These are phyloP conservation scores for Trametes villosa DNA, from an alignment of 768 basidiomycete species.

Conservation along the genomic window DNA sequence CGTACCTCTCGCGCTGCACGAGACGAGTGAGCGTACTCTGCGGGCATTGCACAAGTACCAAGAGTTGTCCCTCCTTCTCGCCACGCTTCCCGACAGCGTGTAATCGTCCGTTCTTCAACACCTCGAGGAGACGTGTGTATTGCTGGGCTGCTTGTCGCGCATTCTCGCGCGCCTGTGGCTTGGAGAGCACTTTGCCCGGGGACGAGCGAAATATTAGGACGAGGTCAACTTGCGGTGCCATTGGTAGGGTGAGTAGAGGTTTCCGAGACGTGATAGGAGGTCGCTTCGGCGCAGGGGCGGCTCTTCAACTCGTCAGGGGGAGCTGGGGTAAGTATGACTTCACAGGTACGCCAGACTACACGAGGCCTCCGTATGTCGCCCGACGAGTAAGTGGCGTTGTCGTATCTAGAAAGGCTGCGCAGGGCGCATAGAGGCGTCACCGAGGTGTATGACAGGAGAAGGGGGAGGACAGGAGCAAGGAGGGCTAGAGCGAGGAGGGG, in stretches of 20 bases:
- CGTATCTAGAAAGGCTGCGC: neutral
- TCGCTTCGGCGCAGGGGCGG: neutral
- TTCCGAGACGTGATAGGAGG: neutral
- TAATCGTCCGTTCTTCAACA: slow-evolving; percentile 64
- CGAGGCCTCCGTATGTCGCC: slow-evolving; percentile 11
- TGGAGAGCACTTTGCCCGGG: slow-evolving; percentile 53
- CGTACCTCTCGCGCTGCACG: slow-evolving; percentile 76
- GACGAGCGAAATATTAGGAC: slow-evolving; percentile 71
- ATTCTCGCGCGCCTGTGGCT: slow-evolving; percentile 64
- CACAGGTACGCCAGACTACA: slow-evolving; percentile 19
- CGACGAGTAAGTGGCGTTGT: neutral
- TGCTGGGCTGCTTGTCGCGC: slow-evolving; percentile 69
- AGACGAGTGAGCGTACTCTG: slow-evolving; percentile 62
- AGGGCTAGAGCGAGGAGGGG: too few relatives aligned
- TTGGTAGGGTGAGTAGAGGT: slow-evolving; percentile 14
- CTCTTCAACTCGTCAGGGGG: too few relatives aligned
- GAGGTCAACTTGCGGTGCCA: slow-evolving; percentile 68
- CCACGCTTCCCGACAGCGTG: slow-evolving; percentile 77
- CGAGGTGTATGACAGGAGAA: too few relatives aligned
- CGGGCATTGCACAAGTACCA: slow-evolving; percentile 78
- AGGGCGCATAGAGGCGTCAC: neutral
- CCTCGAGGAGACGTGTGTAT: slow-evolving; percentile 65
- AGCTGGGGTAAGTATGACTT: slow-evolving; percentile 16
- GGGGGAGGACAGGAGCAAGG: too few relatives aligned
- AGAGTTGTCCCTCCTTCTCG: slow-evolving; percentile 72